phyloP scores from a whole-genome alignment of 495 filamentous ascomycete genomes.

The Hypoxylon lienhwacheense region DNA sequence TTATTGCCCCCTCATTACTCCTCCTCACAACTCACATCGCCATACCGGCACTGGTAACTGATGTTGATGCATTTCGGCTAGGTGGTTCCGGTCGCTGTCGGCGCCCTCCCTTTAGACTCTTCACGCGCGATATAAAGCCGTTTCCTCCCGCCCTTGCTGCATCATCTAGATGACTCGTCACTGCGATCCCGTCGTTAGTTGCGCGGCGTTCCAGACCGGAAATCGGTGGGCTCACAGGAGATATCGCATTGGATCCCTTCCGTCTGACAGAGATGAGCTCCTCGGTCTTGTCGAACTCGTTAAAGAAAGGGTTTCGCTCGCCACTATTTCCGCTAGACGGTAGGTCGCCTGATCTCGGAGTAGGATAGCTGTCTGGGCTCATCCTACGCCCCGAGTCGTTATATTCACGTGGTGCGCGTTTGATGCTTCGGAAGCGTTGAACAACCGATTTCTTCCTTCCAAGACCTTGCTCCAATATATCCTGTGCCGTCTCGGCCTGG shows the following conservation, averaged over 20 bases:
- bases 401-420: conserved; percentile 54
- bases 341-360: conserved; percentile 40
- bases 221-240: conserved; percentile 65
- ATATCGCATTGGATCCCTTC: conserved; percentile 47
- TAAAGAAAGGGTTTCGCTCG: conserved; percentile 84
- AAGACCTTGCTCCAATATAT: conserved; percentile 62
- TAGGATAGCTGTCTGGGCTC: conserved; percentile 50
- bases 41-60: conserved; percentile 28
- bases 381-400: conserved; percentile 56
- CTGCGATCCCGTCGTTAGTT: conserved; percentile 63
- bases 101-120: conserved; percentile 72
- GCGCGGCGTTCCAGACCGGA: conserved; percentile 65
- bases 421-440: conserved; percentile 76
- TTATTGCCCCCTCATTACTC: conserved; percentile 7
- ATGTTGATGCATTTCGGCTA: conserved; percentile 31
- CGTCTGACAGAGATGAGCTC: conserved; percentile 48
- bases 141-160: conserved; percentile 52
- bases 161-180: conserved; percentile 43
- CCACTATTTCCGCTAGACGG: conserved; percentile 22
- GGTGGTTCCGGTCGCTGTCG: conserved; percentile 42
- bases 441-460: conserved; percentile 91
- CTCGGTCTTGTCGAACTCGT: conserved; percentile 65
- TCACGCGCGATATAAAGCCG: conserved; percentile 83
- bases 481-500: conserved; percentile 64
- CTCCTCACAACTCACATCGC: conserved; percentile 22